These are phyloP conservation scores for Lignosus rhinocerotis DNA, from an alignment of 1,284 basidiomycete genomes.

Conservation along the genomic window DNA sequence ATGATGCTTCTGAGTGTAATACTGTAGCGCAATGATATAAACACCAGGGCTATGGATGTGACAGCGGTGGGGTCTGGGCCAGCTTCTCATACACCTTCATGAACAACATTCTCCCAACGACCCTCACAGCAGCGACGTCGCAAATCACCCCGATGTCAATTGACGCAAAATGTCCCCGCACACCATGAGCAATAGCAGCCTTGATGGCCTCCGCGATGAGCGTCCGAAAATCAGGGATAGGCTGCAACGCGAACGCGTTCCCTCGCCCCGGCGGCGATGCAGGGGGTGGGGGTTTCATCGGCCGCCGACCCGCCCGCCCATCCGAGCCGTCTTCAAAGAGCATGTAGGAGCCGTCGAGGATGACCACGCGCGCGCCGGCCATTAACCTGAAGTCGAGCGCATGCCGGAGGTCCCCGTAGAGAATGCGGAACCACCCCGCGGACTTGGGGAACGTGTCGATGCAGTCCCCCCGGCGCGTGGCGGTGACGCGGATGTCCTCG, in stretches of 20 bases:
- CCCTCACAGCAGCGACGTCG: slow-evolving; percentile 46
- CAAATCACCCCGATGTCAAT: slow-evolving; percentile 68
- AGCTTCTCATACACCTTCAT: slow-evolving; percentile 26
- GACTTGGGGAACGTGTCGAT: slow-evolving; percentile 75
- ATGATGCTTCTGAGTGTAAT: too few species aligned
- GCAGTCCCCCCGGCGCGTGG: slow-evolving; percentile 39
- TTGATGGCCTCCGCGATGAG: slow-evolving; percentile 47
- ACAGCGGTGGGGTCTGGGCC: slow-evolving; percentile 1
- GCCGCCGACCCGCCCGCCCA: neutral
- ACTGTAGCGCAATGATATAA: too few species aligned
- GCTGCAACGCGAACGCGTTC: slow-evolving; percentile 45
- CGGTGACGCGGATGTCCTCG: slow-evolving; percentile 52
- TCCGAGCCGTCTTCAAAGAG: slow-evolving; percentile 42
- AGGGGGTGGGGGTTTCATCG: neutral
- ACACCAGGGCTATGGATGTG: neutral
- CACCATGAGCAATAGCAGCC: slow-evolving; percentile 36
- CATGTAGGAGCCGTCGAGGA: slow-evolving; percentile 68
- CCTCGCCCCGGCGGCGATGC: slow-evolving; percentile 2
- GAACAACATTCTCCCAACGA: slow-evolving; percentile 51
- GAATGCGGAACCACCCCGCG: slow-evolving; percentile 77
- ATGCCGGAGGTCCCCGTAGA: slow-evolving; percentile 70
- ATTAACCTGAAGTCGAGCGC: slow-evolving; percentile 80
- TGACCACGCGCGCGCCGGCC: slow-evolving; percentile 59
- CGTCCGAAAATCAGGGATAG: slow-evolving; percentile 60
- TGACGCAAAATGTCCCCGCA: slow-evolving; percentile 47